Conservation (phyloP, 1,139 yeast genomes). For the Hemisphaericaspora xylofermentans region DNA sequence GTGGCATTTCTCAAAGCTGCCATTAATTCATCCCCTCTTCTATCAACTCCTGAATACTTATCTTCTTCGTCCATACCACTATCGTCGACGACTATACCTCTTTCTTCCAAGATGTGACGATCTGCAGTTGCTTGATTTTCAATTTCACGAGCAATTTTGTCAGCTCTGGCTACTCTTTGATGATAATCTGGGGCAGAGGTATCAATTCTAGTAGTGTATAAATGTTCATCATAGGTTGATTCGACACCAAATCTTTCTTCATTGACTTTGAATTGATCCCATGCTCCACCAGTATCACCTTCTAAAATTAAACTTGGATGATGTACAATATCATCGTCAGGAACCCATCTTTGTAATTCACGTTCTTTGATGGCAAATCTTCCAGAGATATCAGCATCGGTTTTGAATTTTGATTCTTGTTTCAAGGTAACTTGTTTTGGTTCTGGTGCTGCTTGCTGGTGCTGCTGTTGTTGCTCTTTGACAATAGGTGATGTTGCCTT, state of each 20-base stretch:
- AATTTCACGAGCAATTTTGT: constrained; percentile 77
- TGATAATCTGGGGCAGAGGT: constrained; percentile 72
- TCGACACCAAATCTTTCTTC: constrained; percentile 85
- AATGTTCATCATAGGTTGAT: constrained; percentile 83
- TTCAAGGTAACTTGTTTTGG: background rate
- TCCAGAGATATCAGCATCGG: constrained; percentile 80
- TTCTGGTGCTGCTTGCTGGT: constrained; percentile 3
- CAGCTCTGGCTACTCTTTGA: constrained; percentile 68
- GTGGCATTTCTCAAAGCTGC: constrained; percentile 52
- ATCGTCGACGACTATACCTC: constrained; percentile 77
- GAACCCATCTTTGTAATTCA: constrained; percentile 84
- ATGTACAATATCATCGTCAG: constrained; percentile 49
- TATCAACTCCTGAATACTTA: constrained; percentile 86
- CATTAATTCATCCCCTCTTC: constrained; percentile 63
- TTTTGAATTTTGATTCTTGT: constrained; percentile 50
- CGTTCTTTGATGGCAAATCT: constrained; percentile 51
- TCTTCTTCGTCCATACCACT: constrained; percentile 94
- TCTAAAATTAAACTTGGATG: constrained; percentile 41
- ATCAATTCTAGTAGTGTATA: constrained; percentile 85
- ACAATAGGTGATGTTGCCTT: constrained; percentile 2
- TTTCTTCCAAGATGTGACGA: constrained; percentile 85
- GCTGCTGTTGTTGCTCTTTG: background rate
- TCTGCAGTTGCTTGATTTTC: constrained; percentile 69
- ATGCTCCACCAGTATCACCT: constrained; percentile 31
- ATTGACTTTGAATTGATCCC: constrained; percentile 96